These are phyloP conservation scores for Thielaviopsis euricoi DNA, from an alignment of 2,329 filamentous ascomycete species.

Conservation along the genomic window DNA sequence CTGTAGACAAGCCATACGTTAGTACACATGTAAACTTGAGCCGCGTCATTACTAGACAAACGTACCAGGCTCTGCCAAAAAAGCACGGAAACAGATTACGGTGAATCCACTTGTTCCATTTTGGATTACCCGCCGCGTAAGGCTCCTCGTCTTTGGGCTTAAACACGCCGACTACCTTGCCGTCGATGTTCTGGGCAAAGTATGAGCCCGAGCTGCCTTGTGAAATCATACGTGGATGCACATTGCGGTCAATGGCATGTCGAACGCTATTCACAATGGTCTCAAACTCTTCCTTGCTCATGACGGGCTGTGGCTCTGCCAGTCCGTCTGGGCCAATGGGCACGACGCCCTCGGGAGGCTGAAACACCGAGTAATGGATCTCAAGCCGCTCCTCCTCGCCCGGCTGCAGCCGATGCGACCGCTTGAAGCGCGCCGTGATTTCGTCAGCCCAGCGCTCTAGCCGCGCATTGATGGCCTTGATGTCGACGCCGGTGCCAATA, in stretches of 20 bases:
- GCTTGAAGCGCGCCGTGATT: constrained; percentile 93
- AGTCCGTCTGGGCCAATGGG: constrained; percentile 64
- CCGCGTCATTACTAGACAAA: constrained; percentile 6
- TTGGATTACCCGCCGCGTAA: constrained; percentile 90
- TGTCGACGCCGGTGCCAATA: constrained; percentile 81
- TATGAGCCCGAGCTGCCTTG: constrained; percentile 97
- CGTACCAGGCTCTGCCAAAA: constrained; percentile 76
- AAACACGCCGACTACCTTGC: constrained; percentile 93
- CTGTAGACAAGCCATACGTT: constrained; percentile 21
- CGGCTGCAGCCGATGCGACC: constrained; percentile 31
- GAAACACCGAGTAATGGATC: constrained; percentile 95
- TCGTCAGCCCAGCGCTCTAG: constrained; percentile 95
- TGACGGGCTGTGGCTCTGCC: constrained; percentile 44
- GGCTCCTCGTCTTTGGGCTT: constrained; percentile 99
- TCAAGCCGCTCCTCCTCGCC: constrained; percentile 71
- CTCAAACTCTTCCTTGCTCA: constrained; percentile 72
- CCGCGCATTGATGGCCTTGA: constrained; percentile 94
- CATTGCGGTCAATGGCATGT: constrained; percentile 71
- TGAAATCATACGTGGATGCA: constrained; percentile 89
- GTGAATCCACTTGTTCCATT: constrained; percentile 99
- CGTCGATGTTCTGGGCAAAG: constrained; percentile 80
- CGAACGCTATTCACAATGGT: constrained; percentile 80
- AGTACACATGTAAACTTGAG: constrained; percentile 8
- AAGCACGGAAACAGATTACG: constrained; percentile 94
- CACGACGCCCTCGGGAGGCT: constrained; percentile 72